Base-by-base conservation (phyloP, 2,329 filamentous ascomycete genomes). In the Colletotrichum sp. region DNA sequence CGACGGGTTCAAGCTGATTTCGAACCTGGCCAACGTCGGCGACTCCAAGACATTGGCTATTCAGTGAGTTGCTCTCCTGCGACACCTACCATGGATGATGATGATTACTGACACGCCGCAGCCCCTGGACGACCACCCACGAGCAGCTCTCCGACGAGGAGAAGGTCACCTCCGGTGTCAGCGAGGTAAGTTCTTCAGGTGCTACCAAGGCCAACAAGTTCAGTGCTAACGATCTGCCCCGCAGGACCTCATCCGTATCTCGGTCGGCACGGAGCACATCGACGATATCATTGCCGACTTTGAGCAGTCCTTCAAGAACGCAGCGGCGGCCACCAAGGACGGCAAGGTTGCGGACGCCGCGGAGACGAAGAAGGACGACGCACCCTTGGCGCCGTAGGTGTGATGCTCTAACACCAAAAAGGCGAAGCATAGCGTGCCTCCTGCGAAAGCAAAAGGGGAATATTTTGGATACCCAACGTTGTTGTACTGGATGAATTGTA, bases 261-360 rank as follows among this genome's bases (percentile, higher is more conserved):
- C 96, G 0, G 96, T 98, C 75, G 96, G 96, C 69, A 98, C 94
- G 1, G 96, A 99, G 88, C 96, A 98, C 85, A 98, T 99, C 83
- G 96, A 98, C 87, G 96, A 99, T 82, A 98, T 99, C 81, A 97
- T 98, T 82, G 94, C 93, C 80, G 96, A 99, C 86, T 98, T 99
- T 83, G 94, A 96, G 85, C 96, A 98, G 88, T 95, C 95, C 0
- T 98, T 98, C 86, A 90, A 92, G 82, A 89, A 91, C 30, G 90
- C 91, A 0, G 81, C 85, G 28, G 89, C 87, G 9, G 85, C 89
- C 6, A 86, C 81, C n/a, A 85, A 82, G 9, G 80, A 82, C 62
- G 83, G 80, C 4, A 81, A 78, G 78, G 78, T 72, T 13, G 74
- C 78, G n/a, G 78, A 79, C 66, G 77, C 79, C 57, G 69, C 57